phyloP scores from a whole-genome alignment of 805 yeast species.

The Nakazawaea siamensis region DNA sequence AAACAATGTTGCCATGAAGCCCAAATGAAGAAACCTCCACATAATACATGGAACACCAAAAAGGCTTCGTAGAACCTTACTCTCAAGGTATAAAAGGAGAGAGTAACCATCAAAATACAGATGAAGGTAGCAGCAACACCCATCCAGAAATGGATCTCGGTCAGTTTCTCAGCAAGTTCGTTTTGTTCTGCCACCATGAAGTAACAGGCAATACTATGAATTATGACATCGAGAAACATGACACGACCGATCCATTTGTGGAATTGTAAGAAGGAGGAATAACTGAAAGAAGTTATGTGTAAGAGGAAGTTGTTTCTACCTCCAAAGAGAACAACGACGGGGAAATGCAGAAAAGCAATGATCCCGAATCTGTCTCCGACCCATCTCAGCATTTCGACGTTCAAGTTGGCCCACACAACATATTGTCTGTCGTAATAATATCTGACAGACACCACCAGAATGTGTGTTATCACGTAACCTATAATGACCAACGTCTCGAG shows the following conservation, averaged over 20 bases:
- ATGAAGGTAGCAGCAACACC: slow-evolving; percentile 31
- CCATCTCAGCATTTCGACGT: slow-evolving; percentile 18
- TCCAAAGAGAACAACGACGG: slow-evolving; percentile 25
- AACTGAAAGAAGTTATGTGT: slow-evolving; percentile 24
- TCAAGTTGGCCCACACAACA: slow-evolving; percentile 23
- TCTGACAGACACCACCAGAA: slow-evolving; percentile 22
- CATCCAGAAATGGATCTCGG: slow-evolving; percentile 16
- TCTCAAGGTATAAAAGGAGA: slow-evolving; percentile 26
- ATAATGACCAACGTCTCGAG: slow-evolving; percentile 22
- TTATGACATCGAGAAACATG: slow-evolving; percentile 18
- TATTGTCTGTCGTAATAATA: slow-evolving; percentile 11
- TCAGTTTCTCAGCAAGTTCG: slow-evolving; percentile 29
- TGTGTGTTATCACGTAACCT: slow-evolving; percentile 18
- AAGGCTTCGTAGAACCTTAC: slow-evolving; percentile 35
- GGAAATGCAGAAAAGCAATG: slow-evolving; percentile 29
- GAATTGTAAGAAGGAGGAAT: slow-evolving; percentile 27
- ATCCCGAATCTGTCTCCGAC: slow-evolving; percentile 41
- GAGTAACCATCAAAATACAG: slow-evolving; percentile 19
- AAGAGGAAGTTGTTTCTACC: slow-evolving; percentile 25
- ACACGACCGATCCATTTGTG: slow-evolving; percentile 36
- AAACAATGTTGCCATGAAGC: slow-evolving; percentile 40
- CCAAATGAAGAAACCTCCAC: slow-evolving; percentile 32
- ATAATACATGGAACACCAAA: slow-evolving; percentile 31
- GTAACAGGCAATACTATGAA: slow-evolving; percentile 23
- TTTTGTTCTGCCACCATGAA: too few species aligned